Evolutionary conservation across 305 asterid genomes (phyloP), one percentile per base, ranked within the genome.

Genomic region (Euphrasia arctica): DNA sequence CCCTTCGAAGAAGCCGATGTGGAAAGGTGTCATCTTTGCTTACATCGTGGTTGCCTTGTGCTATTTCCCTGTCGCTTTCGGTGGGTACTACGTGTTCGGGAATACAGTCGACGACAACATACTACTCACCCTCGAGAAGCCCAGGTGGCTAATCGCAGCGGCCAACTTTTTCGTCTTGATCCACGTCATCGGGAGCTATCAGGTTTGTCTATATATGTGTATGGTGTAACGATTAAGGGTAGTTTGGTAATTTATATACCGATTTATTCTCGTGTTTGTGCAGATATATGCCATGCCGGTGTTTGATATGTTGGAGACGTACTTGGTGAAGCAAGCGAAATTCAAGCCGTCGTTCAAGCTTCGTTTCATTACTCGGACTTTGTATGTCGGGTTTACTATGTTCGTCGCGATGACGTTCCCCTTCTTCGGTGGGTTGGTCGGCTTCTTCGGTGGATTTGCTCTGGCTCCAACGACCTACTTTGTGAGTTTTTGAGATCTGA

Each of bases 371-470:
- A 75, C 79, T 28, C 86, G 95, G 3, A 73, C 73, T 15, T 0
- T 54, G 11, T 85, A 29, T 11, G 95, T 88, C 52, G 87, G 95
- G 83, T 4, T 82, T 10, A 88, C 96, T 1, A 72, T 82, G 91
- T 76, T 88, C 49, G 28, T 74, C 58, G 89, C 51, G 48, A 76
- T 88, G 60, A 83, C 89, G 47, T 39, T 88, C 70, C 96, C 96
- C 51, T 88, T 88, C 86, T 88, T 88, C 71, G 89, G 91, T 34
- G 92, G 88, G 6, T 60, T 83, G 13, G 76, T 87, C 74, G 95
- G 93, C 62, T 88, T 85, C 79, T 85, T 88, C 70, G 96, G 96
- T 41, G 96, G 96, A 56, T 77, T 85, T 67, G 96, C 94, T 58
- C 74, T 85, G 71, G 94, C 94, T 47, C 96, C 96, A 41, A 85